phyloP scores from a whole-genome alignment of 2,329 filamentous ascomycete species.

The Pseudogymnoascus sp. region DNA sequence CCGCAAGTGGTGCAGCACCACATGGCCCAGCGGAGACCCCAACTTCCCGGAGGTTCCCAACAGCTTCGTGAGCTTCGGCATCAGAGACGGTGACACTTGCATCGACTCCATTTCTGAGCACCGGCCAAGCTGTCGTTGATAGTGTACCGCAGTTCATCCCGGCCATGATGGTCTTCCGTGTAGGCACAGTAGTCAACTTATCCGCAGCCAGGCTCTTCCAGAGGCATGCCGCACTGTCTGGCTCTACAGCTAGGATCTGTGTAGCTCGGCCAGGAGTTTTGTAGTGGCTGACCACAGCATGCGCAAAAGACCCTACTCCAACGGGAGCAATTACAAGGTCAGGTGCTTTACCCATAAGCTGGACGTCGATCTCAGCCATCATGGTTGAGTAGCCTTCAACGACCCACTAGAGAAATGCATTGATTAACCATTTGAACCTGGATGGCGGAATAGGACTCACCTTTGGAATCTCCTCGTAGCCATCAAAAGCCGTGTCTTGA shows the following conservation, averaged over 20 bases:
- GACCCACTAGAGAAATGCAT: conserved; percentile 47
- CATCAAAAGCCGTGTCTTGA: conserved; percentile 61
- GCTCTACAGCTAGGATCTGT: conserved; percentile 58
- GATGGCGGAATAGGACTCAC: conserved; percentile 26
- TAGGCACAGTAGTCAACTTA: conserved; percentile 35
- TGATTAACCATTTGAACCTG: neutral
- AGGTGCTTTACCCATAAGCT: conserved; percentile 47
- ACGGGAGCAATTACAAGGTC: conserved; percentile 56
- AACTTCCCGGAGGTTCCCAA: conserved; percentile 32
- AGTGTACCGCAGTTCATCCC: conserved; percentile 47
- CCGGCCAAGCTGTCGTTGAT: conserved; percentile 41
- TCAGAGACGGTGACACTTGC: conserved; percentile 38
- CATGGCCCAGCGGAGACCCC: conserved; percentile 42
- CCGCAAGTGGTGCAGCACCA: conserved; percentile 46
- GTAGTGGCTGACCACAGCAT: conserved; percentile 60
- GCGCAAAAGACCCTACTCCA: conserved; percentile 65
- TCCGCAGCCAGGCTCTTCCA: conserved; percentile 35
- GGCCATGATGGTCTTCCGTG: conserved; percentile 37
- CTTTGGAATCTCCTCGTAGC: conserved; percentile 58
- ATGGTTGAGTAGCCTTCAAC: conserved; percentile 71
- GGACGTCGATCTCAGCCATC: conserved; percentile 56
- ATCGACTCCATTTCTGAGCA: conserved; percentile 37
- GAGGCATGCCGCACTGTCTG: conserved; percentile 57
- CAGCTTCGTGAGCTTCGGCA: conserved; percentile 36
- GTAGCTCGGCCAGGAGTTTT: conserved; percentile 37